Base-by-base conservation (phyloP, 1,139 yeast species). In the Yamadazyma trypodendri region DNA sequence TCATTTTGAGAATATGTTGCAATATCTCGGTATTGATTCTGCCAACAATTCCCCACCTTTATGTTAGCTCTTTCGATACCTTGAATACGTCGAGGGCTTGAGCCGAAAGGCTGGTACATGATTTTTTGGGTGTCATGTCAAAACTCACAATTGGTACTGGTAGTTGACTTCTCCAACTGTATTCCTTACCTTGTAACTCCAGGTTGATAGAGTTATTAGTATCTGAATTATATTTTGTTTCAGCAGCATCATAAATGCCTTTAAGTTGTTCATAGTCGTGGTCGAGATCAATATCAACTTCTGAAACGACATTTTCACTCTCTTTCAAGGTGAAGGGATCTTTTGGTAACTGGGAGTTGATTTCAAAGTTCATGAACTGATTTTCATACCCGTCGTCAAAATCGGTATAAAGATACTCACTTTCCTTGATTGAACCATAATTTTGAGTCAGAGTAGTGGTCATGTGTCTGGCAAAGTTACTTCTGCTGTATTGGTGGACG, bases 311-410 rank as follows among this genome's bases (percentile, higher is more conserved):
- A n/a, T 30, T 31, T 5, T 38, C 40, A 28, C 22, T 10, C 21
- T 36, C 14, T 20, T 35, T 36, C 11, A 31, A 24, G 6, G 28
- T 12, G 14, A 15, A 27, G 10, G 20, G 14, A 27, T 6, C 12
- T 5, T 9, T 27, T 15, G 6, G 13, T 6, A 27, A 27, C 15
- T 15, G 20, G 6, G 12, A 11, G 20, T 15, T 15, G 11, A 20
- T 28, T 21, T 33, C 37, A n/a, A 22, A 24, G 15, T 36, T 20
- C 44, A 39, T 41, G 40, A 58, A 58, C 34, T 56, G 52, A 33
- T 50, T 49, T 36, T 56, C 64, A 37, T 58, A 57, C 15, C 61
- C 61, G 39, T 57, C 61, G 37, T 57, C 58, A 31, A 53, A 42
- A 28, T 61, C 60, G 31, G 51, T 58, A 42, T 50, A 52, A 8